Evolutionary conservation across 2,329 filamentous ascomycete species (phyloP).

Genomic region (Myriosclerotinia duriaeana): DNA sequence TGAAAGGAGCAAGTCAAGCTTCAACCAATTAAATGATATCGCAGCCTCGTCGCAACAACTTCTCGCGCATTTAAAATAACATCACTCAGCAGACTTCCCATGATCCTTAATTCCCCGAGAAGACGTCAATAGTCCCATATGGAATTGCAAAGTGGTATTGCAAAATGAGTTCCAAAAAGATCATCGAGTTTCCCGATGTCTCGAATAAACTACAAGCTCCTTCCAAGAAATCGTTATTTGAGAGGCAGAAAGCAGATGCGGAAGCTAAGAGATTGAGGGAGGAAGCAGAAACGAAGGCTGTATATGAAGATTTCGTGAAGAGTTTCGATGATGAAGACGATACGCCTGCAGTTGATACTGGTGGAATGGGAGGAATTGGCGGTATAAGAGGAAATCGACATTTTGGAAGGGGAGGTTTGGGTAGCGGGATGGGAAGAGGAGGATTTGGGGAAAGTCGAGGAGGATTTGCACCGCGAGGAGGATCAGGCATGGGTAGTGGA

Average conservation of each 20-base stretch:
- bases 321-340: conserved; percentile 63
- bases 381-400: conserved; percentile 36
- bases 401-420: conserved; percentile 27
- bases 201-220: conserved; percentile 76
- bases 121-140: conserved; percentile 2
- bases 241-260: conserved; percentile 83
- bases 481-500: conserved; percentile 47
- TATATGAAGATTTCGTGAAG: conserved; percentile 84
- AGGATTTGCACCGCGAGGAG: conserved; percentile 35
- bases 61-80: background rate
- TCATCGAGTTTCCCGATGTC: conserved; percentile 63
- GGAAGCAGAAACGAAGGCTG: conserved; percentile 81
- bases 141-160: conserved; percentile 1
- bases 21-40: conserved; percentile 11
- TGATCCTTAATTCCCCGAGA: background rate
- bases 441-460: conserved; percentile 35
- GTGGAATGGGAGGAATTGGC: conserved; percentile 29
- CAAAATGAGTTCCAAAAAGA: conserved; percentile 34
- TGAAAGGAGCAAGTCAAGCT: conserved; percentile 6
- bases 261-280: conserved; percentile 85
- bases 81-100: background rate
- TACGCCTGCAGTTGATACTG: conserved; percentile 30
- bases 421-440: conserved; percentile 39
- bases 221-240: conserved; percentile 81
- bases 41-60: conserved; percentile 5